Evolutionary conservation across 2,329 filamentous ascomycete species (phyloP), one percentile per base, ranked within the genome.

Genomic region (Exutisphaerella laricina): DNA sequence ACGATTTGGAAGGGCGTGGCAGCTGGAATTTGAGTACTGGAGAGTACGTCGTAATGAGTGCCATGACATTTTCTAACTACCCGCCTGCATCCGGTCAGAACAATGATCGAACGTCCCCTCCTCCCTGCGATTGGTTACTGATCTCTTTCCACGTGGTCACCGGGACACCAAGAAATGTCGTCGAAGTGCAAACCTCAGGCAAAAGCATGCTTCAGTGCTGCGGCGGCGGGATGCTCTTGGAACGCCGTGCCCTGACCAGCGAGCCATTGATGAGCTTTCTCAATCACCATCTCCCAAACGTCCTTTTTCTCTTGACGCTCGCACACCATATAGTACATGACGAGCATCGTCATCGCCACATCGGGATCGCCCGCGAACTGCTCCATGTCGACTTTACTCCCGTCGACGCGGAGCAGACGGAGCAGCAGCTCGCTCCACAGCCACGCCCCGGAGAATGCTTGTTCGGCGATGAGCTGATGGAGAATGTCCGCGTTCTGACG

Each of bases 271-370:
- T 64, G 68, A 0, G 76, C 79, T 67, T 83, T 84, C 7, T 74
- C 72, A 12, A 73, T 77, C 28, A 84, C 63, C 68, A 85, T 67
- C 48, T 81, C 79, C 80, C 80, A 85, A 5, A 70, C 69, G 2
- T 79, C 80, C 57, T 67, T 64, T 38, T 76, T 66, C 0, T 49
- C 62, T 0, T 25, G 51, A 45, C 77, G 53, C 41, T 66, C 70
- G 29, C 39, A 58, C 54, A 76, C 70, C 48, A 85, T 58, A 45
- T 66, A 76, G 1, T 60, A 65, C 5, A 81, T 42, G 1, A 71
- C 74, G 20, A 75, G 39, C 1, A 61, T 61, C 1, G 72, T 72
- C n/a, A n/a, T n/a, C 2, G 59, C 45, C 9, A 37, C 58, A 13
- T 54, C 46, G 29, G 49, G 45, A 49, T 55, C 30, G 3, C 36